phyloP scores from a whole-genome alignment of 805 yeast species.

The Spathaspora arborariae region DNA sequence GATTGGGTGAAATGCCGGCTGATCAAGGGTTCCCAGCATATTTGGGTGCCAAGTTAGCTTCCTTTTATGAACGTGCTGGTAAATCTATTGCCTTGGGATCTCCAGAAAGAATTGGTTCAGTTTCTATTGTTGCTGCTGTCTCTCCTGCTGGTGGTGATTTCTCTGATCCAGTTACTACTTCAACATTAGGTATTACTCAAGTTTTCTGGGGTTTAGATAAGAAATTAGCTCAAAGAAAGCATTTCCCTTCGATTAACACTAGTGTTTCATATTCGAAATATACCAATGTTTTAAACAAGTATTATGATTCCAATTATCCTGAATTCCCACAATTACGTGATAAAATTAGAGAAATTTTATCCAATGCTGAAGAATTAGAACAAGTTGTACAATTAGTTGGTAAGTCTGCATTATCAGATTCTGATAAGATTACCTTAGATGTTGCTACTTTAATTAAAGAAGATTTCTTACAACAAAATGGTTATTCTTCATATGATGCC shows the following conservation, averaged over 20 bases:
- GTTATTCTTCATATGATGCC: conserved; percentile 96
- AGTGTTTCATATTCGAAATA: conserved; percentile 95
- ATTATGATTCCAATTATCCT: conserved; percentile 81
- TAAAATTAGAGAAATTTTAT: conserved; percentile 87
- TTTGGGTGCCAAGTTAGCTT: conserved; percentile 96
- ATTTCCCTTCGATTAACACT: conserved; percentile 98
- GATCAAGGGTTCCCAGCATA: conserved; percentile 99
- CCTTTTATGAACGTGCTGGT: conserved; percentile 99
- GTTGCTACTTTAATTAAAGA: conserved; percentile 90
- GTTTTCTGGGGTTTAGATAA: conserved; percentile 99
- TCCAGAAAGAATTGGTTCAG: conserved; percentile 95
- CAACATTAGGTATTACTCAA: conserved; percentile 99
- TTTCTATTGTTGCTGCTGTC: conserved; percentile 98
- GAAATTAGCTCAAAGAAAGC: conserved; percentile 98
- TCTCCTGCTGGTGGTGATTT: conserved; percentile 99
- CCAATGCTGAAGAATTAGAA: conserved; percentile 97
- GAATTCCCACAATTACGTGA: conserved; percentile 90
- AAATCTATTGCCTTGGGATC: conserved; percentile 92
- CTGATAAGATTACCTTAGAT: conserved; percentile 95
- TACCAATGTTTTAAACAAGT: conserved; percentile 80
- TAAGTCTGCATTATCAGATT: conserved; percentile 93
- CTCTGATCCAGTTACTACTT: conserved; percentile 98
- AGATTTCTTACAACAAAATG: conserved; percentile 98
- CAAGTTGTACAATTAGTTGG: conserved; percentile 99
- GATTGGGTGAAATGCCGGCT: conserved; percentile 99